A percentile compares a stretch with the other conserved stretches of the same genome.
Evolutionary conservation across 78 protist species (phyloP).

Genomic region (Capsaspora owczarzaki): DNA sequence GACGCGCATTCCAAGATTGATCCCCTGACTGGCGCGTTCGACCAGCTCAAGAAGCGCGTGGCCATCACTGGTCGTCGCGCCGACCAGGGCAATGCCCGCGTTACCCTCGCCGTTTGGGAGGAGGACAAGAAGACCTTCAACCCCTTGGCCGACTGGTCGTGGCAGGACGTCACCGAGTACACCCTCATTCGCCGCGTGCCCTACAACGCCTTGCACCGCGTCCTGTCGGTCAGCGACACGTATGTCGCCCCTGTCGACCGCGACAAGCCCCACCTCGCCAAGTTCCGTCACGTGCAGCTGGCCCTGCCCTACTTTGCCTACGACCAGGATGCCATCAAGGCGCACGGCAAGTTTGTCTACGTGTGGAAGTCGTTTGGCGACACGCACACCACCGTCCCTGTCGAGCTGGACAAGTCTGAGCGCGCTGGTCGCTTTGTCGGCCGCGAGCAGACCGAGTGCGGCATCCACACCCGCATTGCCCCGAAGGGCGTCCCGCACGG

Average conservation of each 20-base stretch:
- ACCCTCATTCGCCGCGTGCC: conserved; percentile 21
- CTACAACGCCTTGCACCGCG: conserved; percentile 22
- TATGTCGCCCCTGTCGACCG: conserved; percentile 3
- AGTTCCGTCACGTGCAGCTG: conserved; percentile 10
- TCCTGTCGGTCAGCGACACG: background rate
- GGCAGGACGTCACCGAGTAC: conserved; percentile 31
- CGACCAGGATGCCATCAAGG: background rate
- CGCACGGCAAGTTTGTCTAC: conserved; percentile 25
- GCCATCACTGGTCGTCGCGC: conserved; percentile 38
- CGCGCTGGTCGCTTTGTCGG: conserved; percentile 42
- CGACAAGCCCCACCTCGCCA: background rate
- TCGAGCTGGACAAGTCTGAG: conserved; percentile 19
- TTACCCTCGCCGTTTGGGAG: conserved; percentile 28
- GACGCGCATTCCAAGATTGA: conserved; percentile 37
- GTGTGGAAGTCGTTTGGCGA: conserved; percentile 44
- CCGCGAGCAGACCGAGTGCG: conserved; percentile 44
- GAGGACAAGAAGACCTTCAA: conserved; percentile 32
- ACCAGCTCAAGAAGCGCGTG: conserved; percentile 10
- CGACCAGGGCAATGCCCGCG: conserved; percentile 45
- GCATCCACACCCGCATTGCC: conserved; percentile 45
- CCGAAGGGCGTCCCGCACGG: conserved; percentile 66
- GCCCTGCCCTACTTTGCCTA: conserved; percentile 29
- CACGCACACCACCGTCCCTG: conserved; percentile 39
- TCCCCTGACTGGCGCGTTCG: conserved; percentile 23
- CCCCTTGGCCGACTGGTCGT: conserved; percentile 48